Percentiles rank a stretch among this genome's conserved stretches.
phyloP scores from a whole-genome alignment of 495 filamentous ascomycete species.

The Cladorrhinum samala region DNA sequence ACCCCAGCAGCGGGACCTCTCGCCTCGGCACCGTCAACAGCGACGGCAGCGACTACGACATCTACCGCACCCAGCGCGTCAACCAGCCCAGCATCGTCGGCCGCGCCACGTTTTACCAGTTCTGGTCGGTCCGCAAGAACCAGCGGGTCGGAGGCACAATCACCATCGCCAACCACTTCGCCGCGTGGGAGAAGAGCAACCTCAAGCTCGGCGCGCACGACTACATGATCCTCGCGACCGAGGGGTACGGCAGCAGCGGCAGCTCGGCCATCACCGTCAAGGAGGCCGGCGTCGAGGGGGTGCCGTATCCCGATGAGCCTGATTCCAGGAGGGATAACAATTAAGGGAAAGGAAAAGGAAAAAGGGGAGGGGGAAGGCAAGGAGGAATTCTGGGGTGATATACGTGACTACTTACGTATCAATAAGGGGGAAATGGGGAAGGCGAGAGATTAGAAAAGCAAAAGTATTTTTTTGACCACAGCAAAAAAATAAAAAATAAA shows the following conservation, averaged over 20 bases:
- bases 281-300: constrained; percentile 15
- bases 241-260: constrained; percentile 37
- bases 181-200: constrained; percentile 45
- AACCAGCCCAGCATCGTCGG: constrained; percentile 54
- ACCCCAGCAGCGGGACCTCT: constrained; percentile 43
- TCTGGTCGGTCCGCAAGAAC: constrained; percentile 48
- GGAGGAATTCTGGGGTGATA: background rate
- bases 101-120: constrained; percentile 55
- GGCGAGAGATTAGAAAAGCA: too few species aligned
- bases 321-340: constrained; percentile 18
- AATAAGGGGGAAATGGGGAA: too few species aligned
- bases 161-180: constrained; percentile 50
- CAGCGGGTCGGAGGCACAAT: constrained; percentile 36
- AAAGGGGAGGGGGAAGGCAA: background rate
- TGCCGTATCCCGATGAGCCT: constrained; percentile 15
- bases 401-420: too few species aligned
- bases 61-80: constrained; percentile 47
- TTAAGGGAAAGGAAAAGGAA: background rate
- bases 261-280: constrained; percentile 14
- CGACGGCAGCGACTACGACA: constrained; percentile 54
- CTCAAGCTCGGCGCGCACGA: constrained; percentile 48
- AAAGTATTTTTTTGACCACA: too few species aligned
- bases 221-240: constrained; percentile 52
- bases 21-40: constrained; percentile 46
- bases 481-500: too few species aligned